These are phyloP conservation scores for Aspergillus nomiae DNA, from an alignment of 2,329 filamentous ascomycete genomes.

Conservation along the genomic window DNA sequence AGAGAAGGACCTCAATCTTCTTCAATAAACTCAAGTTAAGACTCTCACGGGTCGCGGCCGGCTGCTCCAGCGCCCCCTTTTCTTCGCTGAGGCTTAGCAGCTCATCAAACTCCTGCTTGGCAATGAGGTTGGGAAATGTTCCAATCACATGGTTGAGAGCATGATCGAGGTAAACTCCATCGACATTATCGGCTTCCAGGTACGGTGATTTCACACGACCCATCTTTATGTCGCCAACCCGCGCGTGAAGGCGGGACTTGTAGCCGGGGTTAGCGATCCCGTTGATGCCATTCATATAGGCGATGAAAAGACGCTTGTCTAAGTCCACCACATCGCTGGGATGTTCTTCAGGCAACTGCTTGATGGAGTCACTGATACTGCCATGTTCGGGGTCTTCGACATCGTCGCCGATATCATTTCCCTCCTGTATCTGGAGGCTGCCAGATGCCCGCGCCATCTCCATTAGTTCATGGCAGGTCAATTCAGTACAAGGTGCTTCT, in stretches of 20 bases:
- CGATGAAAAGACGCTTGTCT: conserved; percentile 42
- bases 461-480: conserved; percentile 47
- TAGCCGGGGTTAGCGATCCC: conserved; percentile 38
- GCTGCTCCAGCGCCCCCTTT: conserved; percentile 17
- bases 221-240: conserved; percentile 35
- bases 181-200: conserved; percentile 32
- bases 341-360: conserved; percentile 37
- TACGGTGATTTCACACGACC: conserved; percentile 36
- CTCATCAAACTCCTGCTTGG: conserved; percentile 38
- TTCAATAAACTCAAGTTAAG: conserved; percentile 29
- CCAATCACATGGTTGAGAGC: conserved; percentile 42
- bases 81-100: conserved; percentile 32
- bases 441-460: conserved; percentile 32
- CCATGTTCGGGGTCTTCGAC: conserved; percentile 20
- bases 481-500: conserved; percentile 24
- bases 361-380: conserved; percentile 21
- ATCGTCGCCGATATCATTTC: conserved; percentile 20
- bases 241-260: conserved; percentile 34
- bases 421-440: conserved; percentile 20
- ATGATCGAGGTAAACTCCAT: conserved; percentile 39
- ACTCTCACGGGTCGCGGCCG: conserved; percentile 11
- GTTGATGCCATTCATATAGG: conserved; percentile 47
- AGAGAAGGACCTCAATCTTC: conserved; percentile 38
- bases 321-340: conserved; percentile 40
- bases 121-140: conserved; percentile 43